Conservation (phyloP, 2,329 filamentous ascomycete species). For the Hypocreales sp. region DNA sequence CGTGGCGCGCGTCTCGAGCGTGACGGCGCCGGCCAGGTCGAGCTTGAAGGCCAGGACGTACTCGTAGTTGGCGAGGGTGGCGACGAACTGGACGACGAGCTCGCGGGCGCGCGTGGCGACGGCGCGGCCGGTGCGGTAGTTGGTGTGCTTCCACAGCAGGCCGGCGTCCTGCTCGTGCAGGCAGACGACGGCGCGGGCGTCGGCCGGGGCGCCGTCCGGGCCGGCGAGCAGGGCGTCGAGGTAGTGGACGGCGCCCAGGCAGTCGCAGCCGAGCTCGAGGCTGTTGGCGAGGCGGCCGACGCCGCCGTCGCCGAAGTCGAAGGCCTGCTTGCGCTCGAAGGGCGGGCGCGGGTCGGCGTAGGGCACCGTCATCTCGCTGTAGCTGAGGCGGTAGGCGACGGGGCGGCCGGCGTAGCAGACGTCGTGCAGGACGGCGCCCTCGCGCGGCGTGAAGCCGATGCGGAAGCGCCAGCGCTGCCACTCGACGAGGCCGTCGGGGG, state of each 20-base stretch:
- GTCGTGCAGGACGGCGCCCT: conserved; percentile 57
- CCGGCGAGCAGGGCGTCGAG: conserved; percentile 41
- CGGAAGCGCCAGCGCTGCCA: conserved; percentile 60
- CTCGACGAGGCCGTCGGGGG: conserved; percentile 28
- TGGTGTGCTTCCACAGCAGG: conserved; percentile 57
- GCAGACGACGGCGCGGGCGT: conserved; percentile 45
- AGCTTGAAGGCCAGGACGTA: conserved; percentile 40
- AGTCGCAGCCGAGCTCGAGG: conserved; percentile 52
- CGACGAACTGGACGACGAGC: conserved; percentile 52
- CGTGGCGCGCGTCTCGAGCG: conserved; percentile 47
- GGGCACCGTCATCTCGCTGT: conserved; percentile 56
- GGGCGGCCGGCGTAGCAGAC: conserved; percentile 50
- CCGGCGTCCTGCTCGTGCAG: conserved; percentile 58
- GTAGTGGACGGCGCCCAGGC: conserved; percentile 50
- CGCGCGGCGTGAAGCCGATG: conserved; percentile 53
- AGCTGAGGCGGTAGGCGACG: conserved; percentile 49
- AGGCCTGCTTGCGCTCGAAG: conserved; percentile 55
- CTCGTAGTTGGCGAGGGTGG: conserved; percentile 57
- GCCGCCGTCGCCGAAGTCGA: conserved; percentile 57
- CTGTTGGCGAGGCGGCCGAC: conserved; percentile 54
- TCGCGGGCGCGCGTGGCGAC: conserved; percentile 45
- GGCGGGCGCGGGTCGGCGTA: conserved; percentile 51
- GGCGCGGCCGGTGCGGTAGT: conserved; percentile 47
- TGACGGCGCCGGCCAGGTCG: conserved; percentile 45
- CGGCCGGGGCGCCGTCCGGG: conserved; percentile 33